A percentile compares a stretch with the other conserved stretches of the same genome.
These are phyloP conservation scores for Bryoerythrophyllum caledonicum DNA, from an alignment of 225 moss, liverwort and hornwort genomes.

Conservation along the genomic window DNA sequence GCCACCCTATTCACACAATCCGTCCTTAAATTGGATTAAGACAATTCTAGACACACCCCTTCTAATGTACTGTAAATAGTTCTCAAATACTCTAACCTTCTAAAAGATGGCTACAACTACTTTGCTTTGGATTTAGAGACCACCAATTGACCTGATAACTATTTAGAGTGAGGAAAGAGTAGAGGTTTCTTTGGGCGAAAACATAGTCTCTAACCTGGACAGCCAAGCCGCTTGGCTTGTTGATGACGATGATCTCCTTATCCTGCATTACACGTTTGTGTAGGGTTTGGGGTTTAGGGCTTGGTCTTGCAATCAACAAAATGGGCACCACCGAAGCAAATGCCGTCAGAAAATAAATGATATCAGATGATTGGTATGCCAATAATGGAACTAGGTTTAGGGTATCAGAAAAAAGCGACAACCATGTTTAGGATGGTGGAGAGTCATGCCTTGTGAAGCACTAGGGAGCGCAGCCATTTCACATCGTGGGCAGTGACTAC, in stretches of 20 bases:
- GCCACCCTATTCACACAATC: conserved; percentile 65
- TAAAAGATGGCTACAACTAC: too few species aligned
- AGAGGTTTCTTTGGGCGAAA: too few species aligned
- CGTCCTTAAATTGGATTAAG: neutral
- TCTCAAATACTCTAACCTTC: too few species aligned
- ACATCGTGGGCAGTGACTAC: conserved; percentile 55
- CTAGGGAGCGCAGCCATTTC: conserved; percentile 71
- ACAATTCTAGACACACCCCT: too few species aligned
- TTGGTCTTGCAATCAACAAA: conserved; percentile 23
- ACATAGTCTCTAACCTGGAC: conserved; percentile 42
- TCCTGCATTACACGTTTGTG: conserved; percentile 51
- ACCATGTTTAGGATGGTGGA: neutral
- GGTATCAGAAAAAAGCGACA: neutral
- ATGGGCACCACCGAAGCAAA: too few species aligned
- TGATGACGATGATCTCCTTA: conserved; percentile 59
- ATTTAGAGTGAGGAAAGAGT: too few species aligned
- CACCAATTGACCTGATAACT: too few species aligned
- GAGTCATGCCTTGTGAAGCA: conserved; percentile 79
- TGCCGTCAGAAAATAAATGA: too few species aligned
- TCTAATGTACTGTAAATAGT: too few species aligned
- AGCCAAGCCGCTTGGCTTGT: conserved; percentile 68
- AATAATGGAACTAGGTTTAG: neutral
- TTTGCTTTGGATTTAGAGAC: too few species aligned
- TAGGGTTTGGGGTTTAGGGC: too few species aligned
- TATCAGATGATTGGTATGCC: neutral